Conservation (phyloP, 2,329 filamentous ascomycete species). For the Nigrograna mackinnonii region DNA sequence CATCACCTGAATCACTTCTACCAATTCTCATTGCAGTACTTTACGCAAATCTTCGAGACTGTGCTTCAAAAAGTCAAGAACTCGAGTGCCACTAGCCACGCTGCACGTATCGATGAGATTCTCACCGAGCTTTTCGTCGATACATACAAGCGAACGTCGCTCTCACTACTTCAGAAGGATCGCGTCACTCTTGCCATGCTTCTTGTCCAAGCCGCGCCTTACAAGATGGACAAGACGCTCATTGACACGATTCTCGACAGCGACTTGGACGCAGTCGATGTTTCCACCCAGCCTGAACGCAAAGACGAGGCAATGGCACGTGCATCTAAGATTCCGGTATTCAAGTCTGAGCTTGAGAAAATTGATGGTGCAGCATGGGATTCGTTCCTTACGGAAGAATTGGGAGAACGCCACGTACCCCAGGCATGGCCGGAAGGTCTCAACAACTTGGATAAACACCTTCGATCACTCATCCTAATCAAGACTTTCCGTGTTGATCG, state of each 20-base stretch:
- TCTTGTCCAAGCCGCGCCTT: conserved; percentile 92
- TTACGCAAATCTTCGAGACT: conserved; percentile 94
- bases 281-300: conserved; percentile 69
- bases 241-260: conserved; percentile 87
- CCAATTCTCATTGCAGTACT: conserved; percentile 98
- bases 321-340: conserved; percentile 69
- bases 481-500: conserved; percentile 96
- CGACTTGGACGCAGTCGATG: conserved; percentile 73
- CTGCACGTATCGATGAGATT: conserved; percentile 83
- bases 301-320: conserved; percentile 70
- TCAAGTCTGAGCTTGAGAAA: conserved; percentile 73
- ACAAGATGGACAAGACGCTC: conserved; percentile 87
- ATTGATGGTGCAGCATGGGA: conserved; percentile 72
- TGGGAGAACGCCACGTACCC: conserved; percentile 84
- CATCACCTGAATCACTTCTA: conserved; percentile 99
- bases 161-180: conserved; percentile 91
- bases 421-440: conserved; percentile 69
- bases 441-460: conserved; percentile 71
- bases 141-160: conserved; percentile 89
- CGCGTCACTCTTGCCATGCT: conserved; percentile 93
- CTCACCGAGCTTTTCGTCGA: conserved; percentile 89
- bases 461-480: conserved; percentile 84
- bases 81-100: conserved; percentile 74
- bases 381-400: conserved; percentile 80
- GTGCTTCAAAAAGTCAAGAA: conserved; percentile 82